Conservation (phyloP, 768 basidiomycete genomes). For the Tephrocybe rancida region DNA sequence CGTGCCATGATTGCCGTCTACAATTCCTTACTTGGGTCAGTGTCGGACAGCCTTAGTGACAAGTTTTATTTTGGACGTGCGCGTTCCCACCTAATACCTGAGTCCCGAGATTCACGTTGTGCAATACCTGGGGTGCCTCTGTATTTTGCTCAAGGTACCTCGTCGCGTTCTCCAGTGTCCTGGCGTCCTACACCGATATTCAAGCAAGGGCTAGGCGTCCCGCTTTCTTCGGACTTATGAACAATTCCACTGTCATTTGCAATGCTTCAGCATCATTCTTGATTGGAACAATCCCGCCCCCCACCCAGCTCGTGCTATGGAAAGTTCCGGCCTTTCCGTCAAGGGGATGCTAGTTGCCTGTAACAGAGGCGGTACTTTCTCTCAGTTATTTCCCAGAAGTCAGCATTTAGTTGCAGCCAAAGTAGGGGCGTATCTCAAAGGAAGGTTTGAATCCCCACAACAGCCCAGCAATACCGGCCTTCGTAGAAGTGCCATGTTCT, state of each 20-base stretch:
- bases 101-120: background rate
- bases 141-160: background rate
- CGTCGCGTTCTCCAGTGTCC: no score
- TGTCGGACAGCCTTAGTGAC: background rate
- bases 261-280: background rate
- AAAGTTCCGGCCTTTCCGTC: no score
- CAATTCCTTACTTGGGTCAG: slow-evolving; percentile 13
- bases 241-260: no score
- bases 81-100: slow-evolving; percentile 2
- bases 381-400: no score
- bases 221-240: no score
- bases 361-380: no score
- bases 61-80: background rate
- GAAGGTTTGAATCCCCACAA: background rate
- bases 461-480: background rate
- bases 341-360: no score
- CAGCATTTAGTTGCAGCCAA: no score
- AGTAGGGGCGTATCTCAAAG: background rate
- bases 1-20: slow-evolving; percentile 16
- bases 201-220: no score
- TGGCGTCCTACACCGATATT: no score
- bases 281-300: background rate
- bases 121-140: background rate
- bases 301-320: no score
- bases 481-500: background rate